Evolutionary conservation across 352 stramenopile genomes (phyloP), one percentile per base, ranked within the genome.

Genomic region (Saprolegnia diclina): DNA sequence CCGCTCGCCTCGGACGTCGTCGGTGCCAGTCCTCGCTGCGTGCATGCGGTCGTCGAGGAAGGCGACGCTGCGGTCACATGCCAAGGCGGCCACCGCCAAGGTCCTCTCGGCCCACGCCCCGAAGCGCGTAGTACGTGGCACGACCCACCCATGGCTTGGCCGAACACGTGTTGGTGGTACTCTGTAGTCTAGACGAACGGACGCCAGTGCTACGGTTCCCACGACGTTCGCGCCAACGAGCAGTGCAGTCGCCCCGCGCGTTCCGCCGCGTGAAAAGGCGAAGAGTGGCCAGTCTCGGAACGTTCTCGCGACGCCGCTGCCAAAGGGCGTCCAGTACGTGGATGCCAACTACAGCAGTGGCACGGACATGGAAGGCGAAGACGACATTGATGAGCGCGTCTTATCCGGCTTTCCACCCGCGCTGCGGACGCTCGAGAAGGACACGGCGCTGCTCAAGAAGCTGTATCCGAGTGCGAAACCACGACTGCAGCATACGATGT

Each of bases 281-380:
- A 35, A 6, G 29, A 2, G 42, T 48, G 42, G 42, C 42, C 42
- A 48, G 42, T n/a, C 42, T n/a, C 11, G 18, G 42, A 48, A 48
- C 42, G 18, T 48, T 48, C 42, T 14, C 11, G 13, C 52, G 3
- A 59, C 4, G 35, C 11, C 24, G 4, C n/a, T 59, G 1, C 52
- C 52, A n/a, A 59, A 59, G 38, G 63, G 63, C n/a, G 63, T 69
- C n/a, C 53, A 62, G 32, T 22, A 48, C 10, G 35, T 53, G 14
- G 46, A 69, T 56, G 42, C 50, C n/a, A 35, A 69, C 37, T 62
- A 69, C 26, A 62, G 50, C 63, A 69, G 63, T 26, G 50, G 63
- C 38, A 61, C 45, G 11, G 50, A 57, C 53, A 24, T 54, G n/a
- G 57, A 66, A 18, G 57, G n/a, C n/a, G n/a, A 66, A 24, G 37